Base-by-base conservation (phyloP, 495 filamentous ascomycete species). In the Massariosphaeria phaeospora region DNA sequence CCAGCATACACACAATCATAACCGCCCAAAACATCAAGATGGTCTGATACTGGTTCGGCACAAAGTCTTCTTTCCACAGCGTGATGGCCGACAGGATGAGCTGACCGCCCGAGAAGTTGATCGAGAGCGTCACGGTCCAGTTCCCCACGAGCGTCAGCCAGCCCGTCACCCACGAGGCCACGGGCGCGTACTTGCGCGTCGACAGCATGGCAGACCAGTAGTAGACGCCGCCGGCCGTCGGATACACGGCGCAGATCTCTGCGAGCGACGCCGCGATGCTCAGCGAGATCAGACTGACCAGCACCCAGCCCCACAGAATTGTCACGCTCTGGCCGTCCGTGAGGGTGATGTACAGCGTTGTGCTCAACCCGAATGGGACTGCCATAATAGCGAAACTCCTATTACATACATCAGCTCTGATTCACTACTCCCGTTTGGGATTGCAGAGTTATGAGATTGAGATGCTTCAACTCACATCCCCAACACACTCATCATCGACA, bases 341-440 rank as follows among this genome's bases (percentile, higher is more conserved):
- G 39, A 88, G 74, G 13, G 81, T 80, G 61, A 85, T 84, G 70
- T 80, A 84, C 34, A 88, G 67, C 46, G 84, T 88, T 26, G 84
- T 86, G 59, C 79, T 80, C 26, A 85, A 75, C 35, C 84, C 84
- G 57, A 82, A 88, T 13, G 84, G 84, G 20, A 75, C 76, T 9
- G 77, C 77, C 73, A 80, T 80, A 55, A 80, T 80, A 23, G 77
- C 77, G 48, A 79, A 80, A 49, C 75, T 77, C 62, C 59, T 62
- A 25, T n/a, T 30, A 66, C 63, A 56, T 30, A 13, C 70, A 50
- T 5, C 20, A 42, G 23, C 15, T 24, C 6, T 35, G 15, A 15
- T 18, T n/a, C 3, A 10, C 30, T 15, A 30, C 26, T 4, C 6
- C n/a, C n/a, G n/a, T n/a, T n/a, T n/a, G n/a, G n/a, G n/a, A n/a